A percentile compares a stretch with the other conserved stretches of the same genome.
Evolutionary conservation across 352 stramenopile genomes (phyloP).

Genomic region (Phytopythium litorale): DNA sequence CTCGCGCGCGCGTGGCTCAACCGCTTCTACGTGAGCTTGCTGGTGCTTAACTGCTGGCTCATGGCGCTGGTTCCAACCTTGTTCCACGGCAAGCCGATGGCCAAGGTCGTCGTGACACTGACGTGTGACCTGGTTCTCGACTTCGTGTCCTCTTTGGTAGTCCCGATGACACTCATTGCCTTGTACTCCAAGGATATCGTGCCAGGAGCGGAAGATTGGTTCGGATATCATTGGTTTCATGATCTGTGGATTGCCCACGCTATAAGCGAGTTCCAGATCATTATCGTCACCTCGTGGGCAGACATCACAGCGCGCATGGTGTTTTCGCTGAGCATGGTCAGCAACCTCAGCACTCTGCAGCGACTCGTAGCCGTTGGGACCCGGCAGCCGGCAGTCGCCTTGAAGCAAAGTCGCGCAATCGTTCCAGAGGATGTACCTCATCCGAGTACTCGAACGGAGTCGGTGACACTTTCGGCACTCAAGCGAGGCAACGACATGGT

Average conservation of each 20-base stretch:
- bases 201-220: neutral
- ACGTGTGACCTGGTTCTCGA: slow-evolving; percentile 32
- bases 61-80: slow-evolving; percentile 26
- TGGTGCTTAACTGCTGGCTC: slow-evolving; percentile 19
- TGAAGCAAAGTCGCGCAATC: slow-evolving; percentile 1
- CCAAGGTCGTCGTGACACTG: slow-evolving; percentile 18
- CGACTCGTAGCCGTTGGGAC: slow-evolving; percentile 9
- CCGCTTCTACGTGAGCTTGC: slow-evolving; percentile 10
- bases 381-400: neutral
- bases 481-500: neutral
- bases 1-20: slow-evolving; percentile 9
- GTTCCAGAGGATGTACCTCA: slow-evolving; percentile 3
- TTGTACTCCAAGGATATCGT: neutral
- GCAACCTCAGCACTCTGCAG: slow-evolving; percentile 31
- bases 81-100: slow-evolving; percentile 12
- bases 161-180: slow-evolving; percentile 18
- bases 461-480: neutral
- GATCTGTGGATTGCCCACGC: slow-evolving; percentile 33
- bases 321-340: slow-evolving; percentile 24
- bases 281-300: slow-evolving; percentile 27
- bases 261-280: slow-evolving; percentile 39
- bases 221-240: slow-evolving; percentile 30
- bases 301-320: slow-evolving; percentile 20
- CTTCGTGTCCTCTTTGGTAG: slow-evolving; percentile 29
- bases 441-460: neutral